Evolutionary conservation across 768 basidiomycete genomes (phyloP).

Genomic region (Calocybe cyanea): DNA sequence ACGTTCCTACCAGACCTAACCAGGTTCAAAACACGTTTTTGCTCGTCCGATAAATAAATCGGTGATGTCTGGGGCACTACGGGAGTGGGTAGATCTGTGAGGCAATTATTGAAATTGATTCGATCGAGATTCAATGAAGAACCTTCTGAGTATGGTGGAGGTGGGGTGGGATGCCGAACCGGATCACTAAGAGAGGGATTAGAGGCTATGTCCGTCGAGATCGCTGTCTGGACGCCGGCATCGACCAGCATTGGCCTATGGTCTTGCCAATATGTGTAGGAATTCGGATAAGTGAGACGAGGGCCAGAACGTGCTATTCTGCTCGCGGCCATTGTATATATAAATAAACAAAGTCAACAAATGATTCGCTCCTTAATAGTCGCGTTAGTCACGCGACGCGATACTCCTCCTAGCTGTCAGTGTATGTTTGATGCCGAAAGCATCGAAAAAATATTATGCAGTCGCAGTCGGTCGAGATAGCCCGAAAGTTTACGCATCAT

Average conservation of each 20-base stretch:
- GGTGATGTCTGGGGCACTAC: background rate
- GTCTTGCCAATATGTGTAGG: slow-evolving; percentile 13
- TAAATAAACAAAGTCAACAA: too few species aligned
- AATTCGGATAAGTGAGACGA: slow-evolving; percentile 8
- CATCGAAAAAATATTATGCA: slow-evolving; percentile 51
- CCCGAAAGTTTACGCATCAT: slow-evolving; percentile 51
- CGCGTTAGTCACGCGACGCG: too few species aligned
- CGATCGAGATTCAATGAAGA: background rate
- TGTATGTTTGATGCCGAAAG: slow-evolving; percentile 23
- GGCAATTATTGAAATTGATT: background rate
- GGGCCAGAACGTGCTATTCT: too few species aligned
- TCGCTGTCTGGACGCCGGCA: slow-evolving; percentile 10
- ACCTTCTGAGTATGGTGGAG: background rate
- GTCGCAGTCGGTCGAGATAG: slow-evolving; percentile 56
- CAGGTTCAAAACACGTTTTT: slow-evolving; percentile 33
- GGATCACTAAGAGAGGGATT: too few species aligned
- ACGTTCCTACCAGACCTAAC: slow-evolving; percentile 55
- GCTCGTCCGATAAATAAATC: slow-evolving; percentile 34
- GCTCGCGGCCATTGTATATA: too few species aligned
- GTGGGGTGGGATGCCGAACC: background rate
- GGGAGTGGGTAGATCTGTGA: background rate
- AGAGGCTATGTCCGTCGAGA: too few species aligned
- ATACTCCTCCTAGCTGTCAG: too few species aligned
- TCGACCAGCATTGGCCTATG: slow-evolving; percentile 8
- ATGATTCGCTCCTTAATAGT: too few species aligned